A percentile compares a stretch with the other conserved stretches of the same genome.
These are phyloP conservation scores for Mallotus repandus DNA, from an alignment of 441 rosid genomes.

Conservation along the genomic window DNA sequence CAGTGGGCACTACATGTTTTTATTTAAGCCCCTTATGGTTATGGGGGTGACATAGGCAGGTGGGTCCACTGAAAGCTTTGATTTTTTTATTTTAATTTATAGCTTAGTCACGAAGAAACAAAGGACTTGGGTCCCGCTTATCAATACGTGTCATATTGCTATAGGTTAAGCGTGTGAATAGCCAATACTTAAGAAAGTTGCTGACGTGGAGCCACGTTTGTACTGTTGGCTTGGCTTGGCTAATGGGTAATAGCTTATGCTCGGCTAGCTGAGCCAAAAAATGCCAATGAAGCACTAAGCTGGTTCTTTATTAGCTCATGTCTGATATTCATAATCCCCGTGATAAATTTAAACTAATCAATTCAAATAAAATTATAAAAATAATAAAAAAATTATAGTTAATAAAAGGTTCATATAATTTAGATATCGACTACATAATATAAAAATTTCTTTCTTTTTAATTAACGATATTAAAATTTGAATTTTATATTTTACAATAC, in stretches of 20 bases:
- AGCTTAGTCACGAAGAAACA: conserved; percentile 66
- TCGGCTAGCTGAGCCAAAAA: conserved; percentile 4
- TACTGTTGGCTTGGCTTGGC: conserved; percentile 1
- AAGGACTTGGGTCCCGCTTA: conserved; percentile 18
- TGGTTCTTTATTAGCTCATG: not conserved
- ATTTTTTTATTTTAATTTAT: not conserved
- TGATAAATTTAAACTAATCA: too few relatives aligned
- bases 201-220: too few relatives aligned
- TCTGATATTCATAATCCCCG: too few relatives aligned
- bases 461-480: too few relatives aligned
- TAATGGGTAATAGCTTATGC: not conserved
- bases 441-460: too few relatives aligned
- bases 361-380: too few relatives aligned
- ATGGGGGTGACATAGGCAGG: conserved; percentile 19
- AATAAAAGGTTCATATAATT: too few relatives aligned
- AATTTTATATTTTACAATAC: too few relatives aligned
- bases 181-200: conserved; percentile 13
- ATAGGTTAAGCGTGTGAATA: conserved; percentile 14
- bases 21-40: conserved; percentile 14
- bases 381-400: too few relatives aligned
- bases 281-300: not conserved
- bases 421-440: too few relatives aligned
- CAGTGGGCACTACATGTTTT: conserved; percentile 48
- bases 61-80: conserved; percentile 29
- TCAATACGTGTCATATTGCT: conserved; percentile 8